A percentile compares a stretch with the other conserved stretches of the same genome.
Evolutionary conservation across 345 rosid species (phyloP).

Genomic region (Pseudoturritis turrita): DNA sequence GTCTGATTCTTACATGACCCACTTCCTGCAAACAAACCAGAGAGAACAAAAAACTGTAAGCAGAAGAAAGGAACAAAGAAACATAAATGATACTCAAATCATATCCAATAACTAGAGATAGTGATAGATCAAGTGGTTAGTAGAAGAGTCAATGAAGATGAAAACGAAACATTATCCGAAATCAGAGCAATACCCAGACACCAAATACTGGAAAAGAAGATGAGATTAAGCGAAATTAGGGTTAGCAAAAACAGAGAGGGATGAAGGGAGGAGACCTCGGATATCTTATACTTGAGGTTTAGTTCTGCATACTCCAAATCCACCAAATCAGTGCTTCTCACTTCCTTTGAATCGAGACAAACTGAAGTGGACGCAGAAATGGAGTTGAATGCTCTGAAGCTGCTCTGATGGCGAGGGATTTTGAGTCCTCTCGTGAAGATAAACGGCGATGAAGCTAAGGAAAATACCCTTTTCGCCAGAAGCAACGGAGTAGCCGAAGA

Average conservation of each 20-base stretch:
- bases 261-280: slow-evolving; percentile 42
- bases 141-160: neutral
- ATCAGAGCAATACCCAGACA: neutral
- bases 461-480: slow-evolving; percentile 31
- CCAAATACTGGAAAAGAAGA: neutral
- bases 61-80: neutral
- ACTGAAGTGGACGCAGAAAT: slow-evolving; percentile 19
- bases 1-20: slow-evolving; percentile 81
- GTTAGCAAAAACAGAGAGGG: neutral
- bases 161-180: neutral
- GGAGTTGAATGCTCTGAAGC: slow-evolving; percentile 7
- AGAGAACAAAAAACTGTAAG: neutral
- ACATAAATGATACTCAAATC: neutral
- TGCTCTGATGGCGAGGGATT: slow-evolving; percentile 13
- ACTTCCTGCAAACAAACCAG: slow-evolving; percentile 46
- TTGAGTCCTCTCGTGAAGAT: slow-evolving; percentile 7
- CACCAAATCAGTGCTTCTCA: slow-evolving; percentile 58
- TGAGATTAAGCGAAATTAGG: neutral
- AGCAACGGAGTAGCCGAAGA: slow-evolving; percentile 25
- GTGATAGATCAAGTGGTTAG: neutral
- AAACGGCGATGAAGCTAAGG: slow-evolving; percentile 19
- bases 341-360: slow-evolving; percentile 26
- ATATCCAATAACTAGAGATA: neutral
- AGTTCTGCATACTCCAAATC: slow-evolving; percentile 78
- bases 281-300: slow-evolving; percentile 51